Evolutionary conservation across 441 rosid species (phyloP), one percentile per base, ranked within the genome.

Genomic region (Populus hybrid): DNA sequence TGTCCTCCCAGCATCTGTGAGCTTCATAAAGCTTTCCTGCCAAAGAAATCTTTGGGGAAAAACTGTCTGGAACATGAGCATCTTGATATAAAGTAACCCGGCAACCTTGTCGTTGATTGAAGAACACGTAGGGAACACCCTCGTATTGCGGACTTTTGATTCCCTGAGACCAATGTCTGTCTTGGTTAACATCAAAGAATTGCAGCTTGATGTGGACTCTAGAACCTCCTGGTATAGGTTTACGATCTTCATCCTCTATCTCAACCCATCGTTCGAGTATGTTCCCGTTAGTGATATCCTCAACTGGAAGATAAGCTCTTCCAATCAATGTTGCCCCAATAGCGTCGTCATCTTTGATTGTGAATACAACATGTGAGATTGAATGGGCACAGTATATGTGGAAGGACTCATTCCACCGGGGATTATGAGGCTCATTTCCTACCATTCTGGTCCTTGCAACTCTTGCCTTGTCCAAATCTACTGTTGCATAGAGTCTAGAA

Each of bases 1-100:
- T 65, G 77, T 93, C 97, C 85, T 96, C 98, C 98, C 99, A 96
- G 38, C 98, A 93, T 78, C 98, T 85, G 38, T 88, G 96, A 63
- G 93, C 90, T 87, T 89, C 89, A 53, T 87, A 93, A 78, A 78
- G 61, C 77, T 90, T 89, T 76, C 94, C 92, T 29, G 91, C 93
- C 10, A 89, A 84, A 75, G 90, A 88, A 66, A 94, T 88, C 12
- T 75, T 84, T 0, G 98, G 94, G 67, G 88, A 76, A 75, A 90
- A 94, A 66, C 87, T 85, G 68, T 90, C 93, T 0, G 94, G 98
- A 72, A 90, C 84, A 74, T 96, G 98, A 86, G 98, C 94, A 84
- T 92, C 99, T 80, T 94, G 99, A 87, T 94, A 94, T 2, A 96
- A 77, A 50, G 97, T 88, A 64, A 96, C 98, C 73, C 75, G 85